phyloP scores from a whole-genome alignment of 441 rosid genomes.

The Croton laevigatus region DNA sequence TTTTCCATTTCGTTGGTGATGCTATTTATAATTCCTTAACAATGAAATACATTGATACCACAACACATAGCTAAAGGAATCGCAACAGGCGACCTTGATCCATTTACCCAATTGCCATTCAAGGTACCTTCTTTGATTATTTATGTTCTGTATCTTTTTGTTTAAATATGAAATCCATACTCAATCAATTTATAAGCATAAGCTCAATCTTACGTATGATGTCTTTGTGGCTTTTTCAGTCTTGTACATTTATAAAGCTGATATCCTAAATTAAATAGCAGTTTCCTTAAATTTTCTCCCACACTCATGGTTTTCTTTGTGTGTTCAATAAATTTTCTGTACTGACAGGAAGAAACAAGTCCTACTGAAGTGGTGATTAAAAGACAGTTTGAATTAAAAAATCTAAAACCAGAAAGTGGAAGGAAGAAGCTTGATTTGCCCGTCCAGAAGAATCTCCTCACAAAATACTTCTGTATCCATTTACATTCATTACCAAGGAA shows the following conservation, averaged over 20 bases:
- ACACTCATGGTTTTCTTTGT: background rate
- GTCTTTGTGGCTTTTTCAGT: background rate
- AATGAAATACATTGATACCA: slow-evolving; percentile 50
- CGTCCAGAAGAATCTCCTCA: slow-evolving; percentile 87
- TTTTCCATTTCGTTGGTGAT: slow-evolving; percentile 12
- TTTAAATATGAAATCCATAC: background rate
- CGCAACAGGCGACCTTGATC: slow-evolving; percentile 87
- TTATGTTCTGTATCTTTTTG: slow-evolving; percentile 4
- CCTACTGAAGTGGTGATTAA: slow-evolving; percentile 26
- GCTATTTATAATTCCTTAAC: slow-evolving; percentile 42
- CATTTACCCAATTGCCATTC: slow-evolving; percentile 76
- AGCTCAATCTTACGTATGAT: background rate
- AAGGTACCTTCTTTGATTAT: slow-evolving; percentile 46
- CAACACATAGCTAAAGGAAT: slow-evolving; percentile 79
- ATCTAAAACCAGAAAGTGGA: slow-evolving; percentile 44
- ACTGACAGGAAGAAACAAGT: slow-evolving; percentile 45
- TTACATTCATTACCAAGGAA: slow-evolving; percentile 7
- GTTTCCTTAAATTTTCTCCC: background rate
- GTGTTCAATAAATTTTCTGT: slow-evolving; percentile 1
- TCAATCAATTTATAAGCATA: too few relatives aligned
- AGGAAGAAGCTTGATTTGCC: slow-evolving; percentile 85
- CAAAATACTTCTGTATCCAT: slow-evolving; percentile 95
- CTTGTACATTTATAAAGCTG: background rate
- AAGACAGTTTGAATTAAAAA: slow-evolving; percentile 33
- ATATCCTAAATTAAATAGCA: background rate